Conservation (phyloP, 345 rosid species). For the Viola odorata region DNA sequence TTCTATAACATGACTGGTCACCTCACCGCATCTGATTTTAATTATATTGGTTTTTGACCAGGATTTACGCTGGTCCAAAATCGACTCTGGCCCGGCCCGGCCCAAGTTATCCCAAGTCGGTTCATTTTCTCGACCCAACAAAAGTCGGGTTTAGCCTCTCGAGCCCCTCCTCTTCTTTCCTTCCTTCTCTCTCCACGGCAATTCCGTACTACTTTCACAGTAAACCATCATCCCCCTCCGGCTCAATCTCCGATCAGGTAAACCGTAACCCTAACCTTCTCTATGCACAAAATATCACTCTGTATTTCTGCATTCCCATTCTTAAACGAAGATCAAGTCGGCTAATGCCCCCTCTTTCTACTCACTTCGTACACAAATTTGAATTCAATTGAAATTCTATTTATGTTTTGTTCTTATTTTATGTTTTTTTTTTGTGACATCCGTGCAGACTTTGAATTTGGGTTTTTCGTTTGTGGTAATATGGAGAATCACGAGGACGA, state of each 20-base stretch:
- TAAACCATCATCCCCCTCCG: no score
- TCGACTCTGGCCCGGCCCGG: neutral
- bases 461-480: slow-evolving; percentile 1
- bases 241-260: slow-evolving; percentile 18
- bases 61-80: neutral
- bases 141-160: neutral
- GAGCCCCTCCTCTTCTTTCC: no score
- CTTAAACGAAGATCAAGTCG: neutral
- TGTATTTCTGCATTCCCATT: neutral
- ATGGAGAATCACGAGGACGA: slow-evolving; percentile 76
- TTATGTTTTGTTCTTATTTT: neutral
- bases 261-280: slow-evolving; percentile 1
- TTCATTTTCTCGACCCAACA: neutral
- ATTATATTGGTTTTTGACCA: no score
- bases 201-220: neutral
- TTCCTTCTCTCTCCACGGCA: neutral
- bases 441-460: neutral
- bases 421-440: neutral
- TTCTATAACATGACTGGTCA: no score
- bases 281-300: neutral
- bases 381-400: neutral
- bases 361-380: neutral
- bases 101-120: neutral
- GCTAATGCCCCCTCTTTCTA: neutral
- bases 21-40: no score